Percentiles rank a stretch among this genome's conserved stretches.
Conservation (phyloP, 75 land plant genomes). For the Sequoia sempervirens region DNA sequence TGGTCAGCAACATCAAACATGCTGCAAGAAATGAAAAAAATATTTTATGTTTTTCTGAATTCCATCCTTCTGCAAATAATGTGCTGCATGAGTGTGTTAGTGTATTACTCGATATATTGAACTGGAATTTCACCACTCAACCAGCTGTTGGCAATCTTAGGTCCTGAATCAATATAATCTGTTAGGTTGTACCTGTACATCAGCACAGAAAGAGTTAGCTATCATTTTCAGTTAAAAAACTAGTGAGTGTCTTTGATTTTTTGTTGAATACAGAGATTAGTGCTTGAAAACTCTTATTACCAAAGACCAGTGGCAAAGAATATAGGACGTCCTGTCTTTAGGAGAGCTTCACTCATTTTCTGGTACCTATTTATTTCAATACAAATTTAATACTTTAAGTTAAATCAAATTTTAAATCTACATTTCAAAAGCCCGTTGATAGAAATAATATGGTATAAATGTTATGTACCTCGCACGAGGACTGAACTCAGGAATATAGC, state of each 20-base stretch:
- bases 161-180: slow-evolving; percentile 62
- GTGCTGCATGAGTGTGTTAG: neutral
- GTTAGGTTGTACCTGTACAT: slow-evolving; percentile 45
- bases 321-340: slow-evolving; percentile 31
- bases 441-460: neutral
- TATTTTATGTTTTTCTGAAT: neutral
- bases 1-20: slow-evolving; percentile 6
- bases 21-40: neutral
- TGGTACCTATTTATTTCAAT: slow-evolving; percentile 17
- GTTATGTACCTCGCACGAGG: slow-evolving; percentile 21
- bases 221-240: neutral
- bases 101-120: slow-evolving; percentile 26
- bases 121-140: slow-evolving; percentile 53
- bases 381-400: neutral
- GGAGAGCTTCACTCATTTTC: slow-evolving; percentile 36
- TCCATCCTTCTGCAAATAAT: neutral
- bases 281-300: slow-evolving; percentile 12
- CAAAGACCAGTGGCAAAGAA: slow-evolving; percentile 53
- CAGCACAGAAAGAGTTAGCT: neutral
- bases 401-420: neutral
- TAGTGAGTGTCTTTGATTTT: neutral
- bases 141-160: slow-evolving; percentile 51
- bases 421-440: neutral
- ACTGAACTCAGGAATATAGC: slow-evolving; percentile 18
- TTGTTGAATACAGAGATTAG: neutral